phyloP scores from a whole-genome alignment of 2,329 filamentous ascomycete species.

The Bipolaris cookei region DNA sequence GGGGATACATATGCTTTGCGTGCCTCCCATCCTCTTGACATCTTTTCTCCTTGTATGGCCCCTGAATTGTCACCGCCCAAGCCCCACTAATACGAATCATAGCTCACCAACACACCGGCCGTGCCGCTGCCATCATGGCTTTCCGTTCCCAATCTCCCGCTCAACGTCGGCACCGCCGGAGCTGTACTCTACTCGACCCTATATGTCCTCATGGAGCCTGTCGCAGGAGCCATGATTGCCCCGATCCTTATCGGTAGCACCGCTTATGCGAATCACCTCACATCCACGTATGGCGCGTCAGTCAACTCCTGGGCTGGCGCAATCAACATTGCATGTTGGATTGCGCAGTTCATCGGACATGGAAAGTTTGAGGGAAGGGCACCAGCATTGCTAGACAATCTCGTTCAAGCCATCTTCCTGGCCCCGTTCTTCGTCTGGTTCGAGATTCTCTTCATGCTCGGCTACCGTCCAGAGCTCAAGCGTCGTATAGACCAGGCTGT shows the following conservation, averaged over 20 bases:
- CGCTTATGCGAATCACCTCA: conserved; percentile 76
- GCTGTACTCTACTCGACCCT: conserved; percentile 72
- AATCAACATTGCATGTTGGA: conserved; percentile 77
- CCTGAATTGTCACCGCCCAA: neutral
- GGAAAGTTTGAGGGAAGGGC: conserved; percentile 86
- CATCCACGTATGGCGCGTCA: conserved; percentile 65
- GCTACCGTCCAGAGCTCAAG: conserved; percentile 88
- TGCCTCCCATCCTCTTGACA: conserved; percentile 76
- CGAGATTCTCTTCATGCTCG: conserved; percentile 86
- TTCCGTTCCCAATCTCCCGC: conserved; percentile 63
- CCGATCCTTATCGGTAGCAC: conserved; percentile 77
- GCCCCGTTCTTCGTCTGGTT: conserved; percentile 98
- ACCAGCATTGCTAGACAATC: conserved; percentile 87
- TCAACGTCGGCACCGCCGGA: conserved; percentile 64
- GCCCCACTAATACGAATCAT: conserved; percentile 14
- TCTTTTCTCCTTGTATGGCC: conserved; percentile 71
- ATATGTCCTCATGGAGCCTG: conserved; percentile 91
- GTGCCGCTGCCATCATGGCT: conserved; percentile 62
- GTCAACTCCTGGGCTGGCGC: conserved; percentile 71
- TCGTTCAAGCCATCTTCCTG: conserved; percentile 88
- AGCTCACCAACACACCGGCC: conserved; percentile 65
- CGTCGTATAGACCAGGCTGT: conserved; percentile 79
- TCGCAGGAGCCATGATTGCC: conserved; percentile 80
- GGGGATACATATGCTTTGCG: conserved; percentile 78
- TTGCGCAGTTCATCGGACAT: conserved; percentile 90